A percentile compares a stretch with the other conserved stretches of the same genome.
Evolutionary conservation across 148 eudicot genomes (phyloP).

Genomic region (Gaultheria prostrata): DNA sequence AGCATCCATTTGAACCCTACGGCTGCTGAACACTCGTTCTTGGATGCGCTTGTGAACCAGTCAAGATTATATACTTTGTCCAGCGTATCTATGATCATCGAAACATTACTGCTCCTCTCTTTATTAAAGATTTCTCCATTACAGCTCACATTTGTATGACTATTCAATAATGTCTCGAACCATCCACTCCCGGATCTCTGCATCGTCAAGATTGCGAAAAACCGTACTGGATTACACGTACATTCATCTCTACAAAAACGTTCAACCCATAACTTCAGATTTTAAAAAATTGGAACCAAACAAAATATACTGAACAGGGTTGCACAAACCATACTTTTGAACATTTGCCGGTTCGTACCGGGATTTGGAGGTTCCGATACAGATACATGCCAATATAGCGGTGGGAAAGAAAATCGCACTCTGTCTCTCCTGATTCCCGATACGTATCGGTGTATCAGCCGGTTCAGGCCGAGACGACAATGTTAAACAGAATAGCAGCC

Average conservation of each 20-base stretch:
- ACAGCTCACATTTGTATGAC: slow-evolving; percentile 69
- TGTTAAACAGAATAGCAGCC: too few species aligned
- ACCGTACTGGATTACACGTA: slow-evolving; percentile 56
- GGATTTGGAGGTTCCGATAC: too few species aligned
- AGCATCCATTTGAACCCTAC: slow-evolving; percentile 92
- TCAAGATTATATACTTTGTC: slow-evolving; percentile 68
- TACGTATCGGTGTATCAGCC: too few species aligned
- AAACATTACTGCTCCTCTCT: slow-evolving; percentile 50
- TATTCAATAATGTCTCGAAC: slow-evolving; percentile 83
- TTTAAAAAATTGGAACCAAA: background rate
- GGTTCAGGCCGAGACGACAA: too few species aligned
- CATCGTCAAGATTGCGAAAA: slow-evolving; percentile 70
- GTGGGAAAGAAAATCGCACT: too few species aligned
- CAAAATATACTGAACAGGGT: background rate
- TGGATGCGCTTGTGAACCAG: slow-evolving; percentile 65
- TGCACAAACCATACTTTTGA: background rate
- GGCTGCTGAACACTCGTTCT: slow-evolving; percentile 79
- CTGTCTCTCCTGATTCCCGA: too few species aligned
- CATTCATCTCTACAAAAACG: slow-evolving; percentile 58
- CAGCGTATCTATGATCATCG: slow-evolving; percentile 39
- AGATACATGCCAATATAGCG: too few species aligned
- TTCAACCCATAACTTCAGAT: background rate
- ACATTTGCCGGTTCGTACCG: too few species aligned
- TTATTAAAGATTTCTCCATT: slow-evolving; percentile 67
- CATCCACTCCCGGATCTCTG: slow-evolving; percentile 94